Evolutionary conservation across 306 rosid species (phyloP).

Genomic region (Vachellia pachyceras): DNA sequence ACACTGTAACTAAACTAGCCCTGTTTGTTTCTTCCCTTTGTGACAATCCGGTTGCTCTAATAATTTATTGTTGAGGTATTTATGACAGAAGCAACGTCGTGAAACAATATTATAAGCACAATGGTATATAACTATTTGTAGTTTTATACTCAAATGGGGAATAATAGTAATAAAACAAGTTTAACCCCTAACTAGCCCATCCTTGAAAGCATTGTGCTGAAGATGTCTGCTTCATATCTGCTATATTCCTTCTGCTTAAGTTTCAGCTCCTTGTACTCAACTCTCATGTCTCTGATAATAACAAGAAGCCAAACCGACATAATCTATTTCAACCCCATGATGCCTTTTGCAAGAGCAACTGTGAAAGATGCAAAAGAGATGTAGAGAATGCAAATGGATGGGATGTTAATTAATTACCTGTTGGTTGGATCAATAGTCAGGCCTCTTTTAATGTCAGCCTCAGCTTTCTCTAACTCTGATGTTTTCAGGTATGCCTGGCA

Average conservation of each 20-base stretch:
- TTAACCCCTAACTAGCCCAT: constrained; percentile 42
- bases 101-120: background rate
- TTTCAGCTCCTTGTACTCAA: constrained; percentile 60
- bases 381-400: constrained; percentile 3
- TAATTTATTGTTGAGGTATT: background rate
- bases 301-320: constrained; percentile 18
- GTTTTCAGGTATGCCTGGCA: constrained; percentile 62
- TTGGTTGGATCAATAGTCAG: constrained; percentile 63
- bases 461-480: constrained; percentile 66
- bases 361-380: background rate
- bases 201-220: constrained; percentile 68
- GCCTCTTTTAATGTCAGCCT: constrained; percentile 62
- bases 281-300: constrained; percentile 56
- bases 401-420: constrained; percentile 43
- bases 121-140: background rate
- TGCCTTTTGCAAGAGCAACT: background rate
- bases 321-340: background rate
- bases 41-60: background rate
- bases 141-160: constrained; percentile 1
- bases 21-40: background rate
- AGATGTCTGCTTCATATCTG: constrained; percentile 55
- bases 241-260: constrained; percentile 57
- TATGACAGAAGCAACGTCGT: background rate
- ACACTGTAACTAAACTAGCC: too few species aligned
- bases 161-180: constrained; percentile 5